Evolutionary conservation across 2,329 filamentous ascomycete species (phyloP), one percentile per base, ranked within the genome.

Genomic region (Phaeoacremonium minimum): DNA sequence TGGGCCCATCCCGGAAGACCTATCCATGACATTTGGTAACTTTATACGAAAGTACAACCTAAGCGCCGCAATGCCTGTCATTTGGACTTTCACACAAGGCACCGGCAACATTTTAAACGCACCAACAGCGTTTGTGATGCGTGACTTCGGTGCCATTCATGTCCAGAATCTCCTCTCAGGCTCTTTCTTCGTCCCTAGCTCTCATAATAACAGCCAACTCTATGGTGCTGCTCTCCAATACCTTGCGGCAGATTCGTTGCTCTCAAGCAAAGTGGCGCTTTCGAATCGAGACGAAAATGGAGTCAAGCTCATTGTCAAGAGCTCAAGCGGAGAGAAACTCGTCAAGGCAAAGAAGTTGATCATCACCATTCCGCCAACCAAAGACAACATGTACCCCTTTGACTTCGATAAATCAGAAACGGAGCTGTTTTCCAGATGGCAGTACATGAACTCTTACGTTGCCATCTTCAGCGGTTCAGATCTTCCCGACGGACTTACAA

Each of bases 21-120:
- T 75, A 0, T 43, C 64, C 16, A 47, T 70, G 6, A 57, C 67
- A 1, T 73, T 67, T 35, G 60, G 64, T 12, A 56, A 69, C 4
- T 73, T 72, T 40, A 49, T 67, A 11, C 44, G 56, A 18, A 72
- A 73, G 47, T 62, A 72, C 46, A 48, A 55, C 12, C 50, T 75
- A 3, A 47, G 56, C 16, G 60, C 57, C 14, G 49, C 61, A 2
- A 54, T 68, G 0, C 54, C 51, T 7, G 49, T 55, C 5, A 52
- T 67, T 7, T 65, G 53, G 41, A 43, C 43, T 7, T 59, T 60
- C 33, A 55, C 49, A 13, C 55, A 66, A 31, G 69, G 67, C 8
- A 41, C 67, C 2, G 64, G 63, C 9, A 62, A 73, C 42, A 48
- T 69, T 14, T 52, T 67, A 3, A 50, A 54, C 0, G 43, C 55